phyloP scores from a whole-genome alignment of 495 filamentous ascomycete genomes.

The Xylaria curta region DNA sequence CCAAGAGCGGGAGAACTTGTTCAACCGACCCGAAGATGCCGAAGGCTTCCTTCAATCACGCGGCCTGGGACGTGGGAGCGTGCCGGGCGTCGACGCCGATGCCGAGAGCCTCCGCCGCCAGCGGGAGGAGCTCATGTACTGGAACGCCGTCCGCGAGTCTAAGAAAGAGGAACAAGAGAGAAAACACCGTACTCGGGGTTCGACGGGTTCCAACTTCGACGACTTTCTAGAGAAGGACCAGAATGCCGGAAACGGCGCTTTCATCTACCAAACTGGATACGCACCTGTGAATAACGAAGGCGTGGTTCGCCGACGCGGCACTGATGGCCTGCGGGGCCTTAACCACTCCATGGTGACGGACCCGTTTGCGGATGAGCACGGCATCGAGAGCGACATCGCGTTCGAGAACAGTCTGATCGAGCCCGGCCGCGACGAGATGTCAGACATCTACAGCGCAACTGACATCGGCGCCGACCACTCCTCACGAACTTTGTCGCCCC shows the following conservation, averaged over 20 bases:
- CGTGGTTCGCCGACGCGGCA: conserved; percentile 51
- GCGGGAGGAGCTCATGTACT: conserved; percentile 76
- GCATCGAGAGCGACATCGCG: conserved; percentile 52
- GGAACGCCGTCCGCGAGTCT: conserved; percentile 57
- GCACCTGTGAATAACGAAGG: conserved; percentile 45
- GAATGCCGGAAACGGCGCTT: conserved; percentile 53
- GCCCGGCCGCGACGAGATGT: conserved; percentile 55
- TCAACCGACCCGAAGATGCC: conserved; percentile 65
- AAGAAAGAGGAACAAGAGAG: conserved; percentile 39
- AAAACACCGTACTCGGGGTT: conserved; percentile 26
- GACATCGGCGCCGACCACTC: conserved; percentile 40
- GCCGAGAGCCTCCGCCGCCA: conserved; percentile 69
- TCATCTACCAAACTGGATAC: conserved; percentile 58
- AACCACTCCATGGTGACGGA: conserved; percentile 61
- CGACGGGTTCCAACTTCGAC: conserved; percentile 55
- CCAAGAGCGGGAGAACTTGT: conserved; percentile 54
- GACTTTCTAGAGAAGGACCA: conserved; percentile 56
- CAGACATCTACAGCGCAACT: conserved; percentile 60
- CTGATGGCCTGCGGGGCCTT: conserved; percentile 57
- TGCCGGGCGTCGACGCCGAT: conserved; percentile 68
- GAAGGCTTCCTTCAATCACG: conserved; percentile 59
- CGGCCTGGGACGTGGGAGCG: conserved; percentile 53
- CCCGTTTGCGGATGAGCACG: conserved; percentile 65
- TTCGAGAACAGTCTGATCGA: conserved; percentile 46
- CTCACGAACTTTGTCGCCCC: conserved; percentile 31